Evolutionary conservation across 169 alveolate genomes (phyloP).

Genomic region (Plasmodium coatneyi): DNA sequence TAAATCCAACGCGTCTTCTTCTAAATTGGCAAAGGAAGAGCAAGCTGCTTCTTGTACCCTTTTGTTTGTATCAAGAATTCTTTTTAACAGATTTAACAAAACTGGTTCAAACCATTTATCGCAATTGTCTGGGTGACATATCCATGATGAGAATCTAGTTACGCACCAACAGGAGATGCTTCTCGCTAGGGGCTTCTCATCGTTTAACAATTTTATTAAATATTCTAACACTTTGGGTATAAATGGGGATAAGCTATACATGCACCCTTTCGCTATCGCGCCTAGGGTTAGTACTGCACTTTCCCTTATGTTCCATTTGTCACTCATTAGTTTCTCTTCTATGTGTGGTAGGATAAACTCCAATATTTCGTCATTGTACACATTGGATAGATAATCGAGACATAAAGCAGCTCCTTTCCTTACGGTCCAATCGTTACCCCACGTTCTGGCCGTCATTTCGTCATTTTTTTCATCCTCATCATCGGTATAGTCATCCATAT

Average conservation of each 20-base stretch:
- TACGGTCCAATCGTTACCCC: conserved; percentile 93
- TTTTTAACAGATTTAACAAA: conserved; percentile 77
- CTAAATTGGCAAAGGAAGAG: conserved; percentile 92
- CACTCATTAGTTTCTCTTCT: conserved; percentile 85
- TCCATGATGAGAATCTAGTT: conserved; percentile 89
- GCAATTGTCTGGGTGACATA: conserved; percentile 80
- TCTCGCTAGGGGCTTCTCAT: conserved; percentile 90
- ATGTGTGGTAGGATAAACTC: conserved; percentile 85
- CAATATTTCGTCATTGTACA: conserved; percentile 82
- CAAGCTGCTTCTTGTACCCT: conserved; percentile 96
- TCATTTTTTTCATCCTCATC: conserved; percentile 76
- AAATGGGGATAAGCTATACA: conserved; percentile 85
- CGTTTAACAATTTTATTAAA: conserved; percentile 82
- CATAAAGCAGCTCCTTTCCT: conserved; percentile 91
- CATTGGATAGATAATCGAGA: conserved; percentile 83
- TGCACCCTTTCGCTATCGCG: conserved; percentile 93
- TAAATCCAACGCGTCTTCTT: conserved; percentile 85
- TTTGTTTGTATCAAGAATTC: conserved; percentile 91
- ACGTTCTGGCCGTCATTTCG: conserved; percentile 86
- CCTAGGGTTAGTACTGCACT: conserved; percentile 92
- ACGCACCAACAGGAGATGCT: conserved; percentile 93
- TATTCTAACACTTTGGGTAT: conserved; percentile 89
- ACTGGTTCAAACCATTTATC: conserved; percentile 77
- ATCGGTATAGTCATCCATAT: background rate
- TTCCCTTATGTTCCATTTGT: conserved; percentile 91